Conservation (phyloP, 2,329 filamentous ascomycete species). For the Fusarium pseudograminearum region DNA sequence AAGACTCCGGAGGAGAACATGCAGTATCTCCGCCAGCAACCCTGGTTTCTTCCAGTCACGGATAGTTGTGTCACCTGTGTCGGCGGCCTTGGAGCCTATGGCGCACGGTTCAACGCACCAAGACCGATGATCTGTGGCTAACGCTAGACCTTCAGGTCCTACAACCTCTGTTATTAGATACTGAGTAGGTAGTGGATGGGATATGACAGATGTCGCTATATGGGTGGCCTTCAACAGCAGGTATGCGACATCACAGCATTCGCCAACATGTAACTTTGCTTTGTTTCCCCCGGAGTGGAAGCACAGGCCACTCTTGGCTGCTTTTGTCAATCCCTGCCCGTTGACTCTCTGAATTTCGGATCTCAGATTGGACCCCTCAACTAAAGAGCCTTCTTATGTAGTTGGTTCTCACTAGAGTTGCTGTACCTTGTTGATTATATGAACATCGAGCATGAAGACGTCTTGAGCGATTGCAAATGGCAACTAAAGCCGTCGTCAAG, state of each 20-base stretch:
- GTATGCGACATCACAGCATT: constrained; percentile 18
- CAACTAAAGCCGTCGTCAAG: constrained; percentile 37
- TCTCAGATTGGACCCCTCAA: constrained; percentile 44
- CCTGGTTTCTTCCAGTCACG: constrained; percentile 39
- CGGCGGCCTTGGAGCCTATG: constrained; percentile 42
- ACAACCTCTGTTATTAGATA: constrained; percentile 18
- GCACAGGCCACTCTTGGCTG: constrained; percentile 34
- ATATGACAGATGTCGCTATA: constrained; percentile 37
- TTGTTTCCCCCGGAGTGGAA: constrained; percentile 23
- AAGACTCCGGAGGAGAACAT: constrained; percentile 35
- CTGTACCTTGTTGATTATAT: constrained; percentile 38
- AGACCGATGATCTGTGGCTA: constrained; percentile 37
- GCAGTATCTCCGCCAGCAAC: constrained; percentile 43
- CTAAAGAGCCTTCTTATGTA: constrained; percentile 39
- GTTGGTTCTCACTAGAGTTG: constrained; percentile 40
- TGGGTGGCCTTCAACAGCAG: constrained; percentile 19
- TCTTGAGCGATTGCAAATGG: constrained; percentile 33
- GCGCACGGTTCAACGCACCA: constrained; percentile 45
- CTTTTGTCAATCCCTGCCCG: constrained; percentile 30
- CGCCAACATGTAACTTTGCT: constrained; percentile 34
- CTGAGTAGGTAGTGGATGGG: constrained; percentile 13
- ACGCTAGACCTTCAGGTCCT: constrained; percentile 10
- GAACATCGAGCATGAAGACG: constrained; percentile 20
- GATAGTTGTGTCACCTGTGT: constrained; percentile 38
- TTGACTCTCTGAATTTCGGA: constrained; percentile 33